Conservation (phyloP, 306 rosid species). For the Dryas octopetala region DNA sequence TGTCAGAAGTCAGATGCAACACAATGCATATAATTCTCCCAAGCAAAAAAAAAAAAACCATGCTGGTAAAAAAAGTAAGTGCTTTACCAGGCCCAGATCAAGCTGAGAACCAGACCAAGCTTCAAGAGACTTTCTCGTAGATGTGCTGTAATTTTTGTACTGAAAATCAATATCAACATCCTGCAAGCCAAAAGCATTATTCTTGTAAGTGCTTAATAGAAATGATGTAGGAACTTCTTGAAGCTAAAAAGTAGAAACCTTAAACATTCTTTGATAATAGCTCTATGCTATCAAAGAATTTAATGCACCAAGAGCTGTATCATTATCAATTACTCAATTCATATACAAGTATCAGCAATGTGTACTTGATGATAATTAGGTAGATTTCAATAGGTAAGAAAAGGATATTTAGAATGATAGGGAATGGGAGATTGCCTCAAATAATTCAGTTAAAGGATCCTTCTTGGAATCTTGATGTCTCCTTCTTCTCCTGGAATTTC, state of each 20-base stretch:
- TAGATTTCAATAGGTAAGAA: neutral
- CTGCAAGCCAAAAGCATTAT: constrained; percentile 43
- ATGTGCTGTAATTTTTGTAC: constrained; percentile 56
- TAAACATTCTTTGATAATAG: neutral
- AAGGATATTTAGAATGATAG: constrained; percentile 5
- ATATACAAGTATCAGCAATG: neutral
- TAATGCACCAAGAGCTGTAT: neutral
- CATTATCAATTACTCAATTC: neutral
- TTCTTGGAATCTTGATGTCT: constrained; percentile 83
- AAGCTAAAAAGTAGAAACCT: neutral
- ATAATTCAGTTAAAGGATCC: constrained; percentile 82
- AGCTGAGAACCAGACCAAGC: constrained; percentile 86
- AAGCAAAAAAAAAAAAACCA: constrained; percentile 1
- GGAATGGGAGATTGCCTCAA: constrained; percentile 62
- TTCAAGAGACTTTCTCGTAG: constrained; percentile 85
- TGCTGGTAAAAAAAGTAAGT: constrained; percentile 1
- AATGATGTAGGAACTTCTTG: neutral
- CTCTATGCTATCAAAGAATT: neutral
- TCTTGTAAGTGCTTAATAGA: neutral
- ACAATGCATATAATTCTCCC: neutral
- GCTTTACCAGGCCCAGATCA: constrained; percentile 90
- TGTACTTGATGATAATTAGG: neutral
- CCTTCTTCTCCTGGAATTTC: constrained; percentile 73
- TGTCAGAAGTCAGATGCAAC: neutral
- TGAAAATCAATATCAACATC: constrained; percentile 66